These are phyloP conservation scores for Sicyos baderoa DNA, from an alignment of 306 rosid species.

Conservation along the genomic window DNA sequence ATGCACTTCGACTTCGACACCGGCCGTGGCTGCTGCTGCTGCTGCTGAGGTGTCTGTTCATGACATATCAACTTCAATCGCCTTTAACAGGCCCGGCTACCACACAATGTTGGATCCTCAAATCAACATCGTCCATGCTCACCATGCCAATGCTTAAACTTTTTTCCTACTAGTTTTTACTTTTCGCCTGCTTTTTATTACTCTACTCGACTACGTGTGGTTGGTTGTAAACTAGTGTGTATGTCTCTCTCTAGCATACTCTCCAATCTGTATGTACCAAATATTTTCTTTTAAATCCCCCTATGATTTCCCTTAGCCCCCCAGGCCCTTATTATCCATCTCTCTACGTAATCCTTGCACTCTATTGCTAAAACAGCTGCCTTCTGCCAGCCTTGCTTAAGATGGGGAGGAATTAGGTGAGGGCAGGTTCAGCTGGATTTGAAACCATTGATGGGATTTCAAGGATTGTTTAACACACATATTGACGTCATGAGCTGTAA, in stretches of 20 bases:
- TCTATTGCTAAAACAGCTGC: neutral
- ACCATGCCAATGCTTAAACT: constrained; percentile 19
- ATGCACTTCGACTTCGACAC: constrained; percentile 22
- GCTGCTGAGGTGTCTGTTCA: constrained; percentile 17
- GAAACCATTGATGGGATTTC: constrained; percentile 8
- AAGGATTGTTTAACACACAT: neutral
- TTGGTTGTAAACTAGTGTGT: constrained; percentile 14
- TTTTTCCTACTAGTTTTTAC: neutral
- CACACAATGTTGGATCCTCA: constrained; percentile 24
- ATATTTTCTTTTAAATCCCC: constrained; percentile 3
- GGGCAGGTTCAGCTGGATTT: constrained; percentile 12
- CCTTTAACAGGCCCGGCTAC: constrained; percentile 26
- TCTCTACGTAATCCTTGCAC: constrained; percentile 9
- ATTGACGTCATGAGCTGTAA: constrained; percentile 13
- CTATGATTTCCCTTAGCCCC: too few species aligned
- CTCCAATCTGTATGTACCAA: constrained; percentile 18
- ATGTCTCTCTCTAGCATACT: neutral
- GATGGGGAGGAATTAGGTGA: constrained; percentile 4
- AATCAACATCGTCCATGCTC: constrained; percentile 26
- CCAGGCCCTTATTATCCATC: too few species aligned
- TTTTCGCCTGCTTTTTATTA: neutral
- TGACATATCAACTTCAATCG: constrained; percentile 32
- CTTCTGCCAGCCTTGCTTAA: too few species aligned
- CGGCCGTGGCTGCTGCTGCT: too few species aligned
- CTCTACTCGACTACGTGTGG: constrained; percentile 13